These are phyloP conservation scores for Trifolium dubium DNA, from an alignment of 306 rosid genomes.

Conservation along the genomic window DNA sequence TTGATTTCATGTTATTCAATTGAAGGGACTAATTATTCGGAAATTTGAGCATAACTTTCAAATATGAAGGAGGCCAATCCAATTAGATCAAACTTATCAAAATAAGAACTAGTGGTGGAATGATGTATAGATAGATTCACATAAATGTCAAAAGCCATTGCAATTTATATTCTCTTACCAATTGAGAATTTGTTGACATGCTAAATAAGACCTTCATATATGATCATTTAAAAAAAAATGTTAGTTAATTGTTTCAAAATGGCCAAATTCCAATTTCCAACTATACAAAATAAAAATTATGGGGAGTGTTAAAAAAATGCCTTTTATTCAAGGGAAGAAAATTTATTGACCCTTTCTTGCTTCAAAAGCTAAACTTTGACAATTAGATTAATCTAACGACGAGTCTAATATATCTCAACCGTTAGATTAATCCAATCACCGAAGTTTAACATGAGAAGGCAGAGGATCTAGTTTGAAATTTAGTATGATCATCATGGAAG, in stretches of 20 bases:
- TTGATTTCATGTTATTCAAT: neutral
- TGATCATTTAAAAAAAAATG: neutral
- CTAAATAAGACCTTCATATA: neutral
- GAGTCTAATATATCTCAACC: neutral
- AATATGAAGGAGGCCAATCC: slow-evolving; percentile 16
- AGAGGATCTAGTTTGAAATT: neutral
- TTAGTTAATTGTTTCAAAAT: neutral
- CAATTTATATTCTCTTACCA: neutral
- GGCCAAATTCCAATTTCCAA: slow-evolving; percentile 15
- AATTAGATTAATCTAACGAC: neutral
- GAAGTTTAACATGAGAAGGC: neutral
- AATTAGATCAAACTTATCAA: slow-evolving; percentile 2
- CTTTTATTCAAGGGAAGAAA: neutral
- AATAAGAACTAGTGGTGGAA: neutral
- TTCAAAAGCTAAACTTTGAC: neutral
- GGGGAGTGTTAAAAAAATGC: neutral
- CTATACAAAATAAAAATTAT: neutral
- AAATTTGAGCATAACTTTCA: neutral
- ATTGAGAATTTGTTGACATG: slow-evolving; percentile 7
- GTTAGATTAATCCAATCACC: neutral
- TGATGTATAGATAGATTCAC: neutral
- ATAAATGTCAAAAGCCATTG: slow-evolving; percentile 32
- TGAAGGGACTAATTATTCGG: neutral
- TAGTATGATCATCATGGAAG: neutral
- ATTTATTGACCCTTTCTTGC: neutral